Base-by-base conservation (phyloP, 345 rosid species). In the Citrus medica region DNA sequence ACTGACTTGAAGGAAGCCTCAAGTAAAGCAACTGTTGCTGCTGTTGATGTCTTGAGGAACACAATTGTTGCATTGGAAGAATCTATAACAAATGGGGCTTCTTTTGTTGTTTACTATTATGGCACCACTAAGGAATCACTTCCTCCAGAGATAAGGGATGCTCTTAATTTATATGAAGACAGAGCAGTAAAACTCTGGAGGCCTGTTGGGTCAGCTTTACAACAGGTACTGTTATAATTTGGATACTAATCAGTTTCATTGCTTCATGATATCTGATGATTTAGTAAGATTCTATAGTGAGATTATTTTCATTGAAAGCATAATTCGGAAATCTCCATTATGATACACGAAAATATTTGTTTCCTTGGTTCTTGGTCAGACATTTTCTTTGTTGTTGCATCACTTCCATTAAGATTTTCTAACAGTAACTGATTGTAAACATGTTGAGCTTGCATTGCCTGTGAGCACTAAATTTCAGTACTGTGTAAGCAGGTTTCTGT, bases 131-230 rank as follows among this genome's bases (percentile, higher is more conserved):
- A 96, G 85, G 92, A 87, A 22, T 35, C 81, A 66, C 97, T 96
- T 81, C 95, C 99, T 81, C 83, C 92, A 62, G 91, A 89, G 84
- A 82, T 90, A 61, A 91, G 79, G 77, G 88, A 78, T 78, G 83
- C 82, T 7, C 83, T 96, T 73, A 85, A 79, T 81, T 71, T 91
- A 30, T 90, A 90, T n/a, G 99, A 96, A 85, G 97, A 89, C 71
- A 89, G 76, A 81, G 87, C 88, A 66, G 73, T 56, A 42, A 75
- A 86, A 87, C 64, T 89, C 61, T 69, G 85, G 80, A 84, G 79
- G 81, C 97, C 97, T 67, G 32, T 94, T 60, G 92, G 94, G 62
- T 76, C 88, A 67, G 87, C 90, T 79, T 82, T 88, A 78, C 86
- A 89, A 74, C 90, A 92, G 98, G 99, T 96, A 81, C 69, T 77